Conservation (phyloP, 2,329 filamentous ascomycete species). For the Elsinoe australis region DNA sequence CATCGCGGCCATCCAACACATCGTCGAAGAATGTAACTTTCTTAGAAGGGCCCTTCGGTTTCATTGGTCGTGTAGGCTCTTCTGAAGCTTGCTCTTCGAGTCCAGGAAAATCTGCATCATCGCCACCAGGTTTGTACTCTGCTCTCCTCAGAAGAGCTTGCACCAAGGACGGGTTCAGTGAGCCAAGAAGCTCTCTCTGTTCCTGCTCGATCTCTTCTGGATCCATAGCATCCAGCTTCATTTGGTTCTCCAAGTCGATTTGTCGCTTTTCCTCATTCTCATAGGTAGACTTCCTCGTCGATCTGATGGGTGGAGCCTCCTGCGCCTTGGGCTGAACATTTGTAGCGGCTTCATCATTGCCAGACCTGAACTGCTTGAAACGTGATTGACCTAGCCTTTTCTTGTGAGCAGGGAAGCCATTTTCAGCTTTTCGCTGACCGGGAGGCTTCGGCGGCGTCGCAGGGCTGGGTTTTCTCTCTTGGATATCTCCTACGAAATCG, state of each 20-base stretch:
- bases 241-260: constrained; percentile 78
- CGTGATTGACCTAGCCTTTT: constrained; percentile 65
- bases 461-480: constrained; percentile 56
- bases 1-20: background rate
- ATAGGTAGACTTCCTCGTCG: constrained; percentile 20
- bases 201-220: constrained; percentile 73
- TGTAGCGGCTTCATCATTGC: background rate
- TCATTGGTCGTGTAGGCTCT: background rate
- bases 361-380: constrained; percentile 56
- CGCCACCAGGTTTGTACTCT: constrained; percentile 60
- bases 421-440: constrained; percentile 49
- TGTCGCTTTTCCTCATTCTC: constrained; percentile 55
- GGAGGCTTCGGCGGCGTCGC: constrained; percentile 49
- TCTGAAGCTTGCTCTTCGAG: constrained; percentile 8
- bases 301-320: background rate
- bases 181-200: constrained; percentile 69
- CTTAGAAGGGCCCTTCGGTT: constrained; percentile 17
- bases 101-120: constrained; percentile 33
- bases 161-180: constrained; percentile 66
- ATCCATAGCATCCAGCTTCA: constrained; percentile 69
- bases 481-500: constrained; percentile 63
- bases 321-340: too few species aligned
- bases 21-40: constrained; percentile 30
- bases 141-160: constrained; percentile 69
- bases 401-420: constrained; percentile 84